phyloP scores from a whole-genome alignment of 2,329 filamentous ascomycete species.

The Colletotrichum salicis region DNA sequence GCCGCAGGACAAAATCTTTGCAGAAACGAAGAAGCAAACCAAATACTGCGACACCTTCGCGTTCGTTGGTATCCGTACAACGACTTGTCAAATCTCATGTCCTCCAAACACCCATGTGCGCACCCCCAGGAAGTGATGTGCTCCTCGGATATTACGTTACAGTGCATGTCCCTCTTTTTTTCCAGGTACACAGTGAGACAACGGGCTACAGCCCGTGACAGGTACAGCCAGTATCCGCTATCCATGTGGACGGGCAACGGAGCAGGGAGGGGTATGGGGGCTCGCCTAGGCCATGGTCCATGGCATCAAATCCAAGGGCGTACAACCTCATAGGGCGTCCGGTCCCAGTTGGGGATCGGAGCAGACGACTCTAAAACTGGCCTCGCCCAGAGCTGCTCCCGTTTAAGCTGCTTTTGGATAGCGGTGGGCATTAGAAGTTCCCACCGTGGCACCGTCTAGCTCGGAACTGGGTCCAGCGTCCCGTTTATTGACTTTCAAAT shows the following conservation, averaged over 20 bases:
- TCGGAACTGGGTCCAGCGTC: constrained; percentile 25
- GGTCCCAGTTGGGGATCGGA: background rate
- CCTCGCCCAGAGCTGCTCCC: constrained; percentile 6
- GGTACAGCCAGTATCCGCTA: background rate
- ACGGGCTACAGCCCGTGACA: constrained; percentile 13
- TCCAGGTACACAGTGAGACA: constrained; percentile 1
- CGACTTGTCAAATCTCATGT: background rate
- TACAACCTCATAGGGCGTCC: constrained; percentile 11
- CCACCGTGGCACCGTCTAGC: constrained; percentile 11
- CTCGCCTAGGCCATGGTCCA: background rate
- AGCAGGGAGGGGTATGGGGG: no score
- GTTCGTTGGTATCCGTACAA: background rate
- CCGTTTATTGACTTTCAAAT: constrained; percentile 12
- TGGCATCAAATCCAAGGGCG: background rate
- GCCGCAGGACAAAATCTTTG: background rate
- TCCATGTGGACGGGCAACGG: constrained; percentile 12
- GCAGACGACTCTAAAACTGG: constrained; percentile 11
- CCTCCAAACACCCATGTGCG: background rate
- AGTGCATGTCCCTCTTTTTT: constrained; percentile 16
- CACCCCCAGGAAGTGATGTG: background rate
- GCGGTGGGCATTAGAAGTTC: background rate
- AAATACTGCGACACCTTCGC: background rate
- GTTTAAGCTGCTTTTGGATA: constrained; percentile 16
- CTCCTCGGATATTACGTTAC: constrained; percentile 36
- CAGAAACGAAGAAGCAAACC: background rate